A percentile compares a stretch with the other conserved stretches of the same genome.
phyloP scores from a whole-genome alignment of 371 early-diverging fungal species.

The Mucor racemosus region DNA sequence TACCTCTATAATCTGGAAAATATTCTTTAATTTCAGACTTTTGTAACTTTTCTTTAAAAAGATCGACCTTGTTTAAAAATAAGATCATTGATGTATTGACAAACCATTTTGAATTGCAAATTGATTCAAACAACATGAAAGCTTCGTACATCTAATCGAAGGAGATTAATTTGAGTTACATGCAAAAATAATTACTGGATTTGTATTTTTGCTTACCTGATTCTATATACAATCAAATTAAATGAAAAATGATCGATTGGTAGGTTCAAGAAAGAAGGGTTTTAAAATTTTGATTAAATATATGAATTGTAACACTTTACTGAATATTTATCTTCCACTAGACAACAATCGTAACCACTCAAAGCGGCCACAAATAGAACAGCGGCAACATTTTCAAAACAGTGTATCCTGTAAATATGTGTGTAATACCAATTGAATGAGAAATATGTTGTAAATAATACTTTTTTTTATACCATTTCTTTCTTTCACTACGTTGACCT shows the following conservation, averaged over 20 bases:
- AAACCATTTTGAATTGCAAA: constrained; percentile 95
- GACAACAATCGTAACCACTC: constrained; percentile 92
- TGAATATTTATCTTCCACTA: constrained; percentile 92
- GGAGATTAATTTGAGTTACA: background rate
- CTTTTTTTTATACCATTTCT: constrained; percentile 71
- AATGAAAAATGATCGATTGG: constrained; percentile 6
- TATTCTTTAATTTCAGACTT: constrained; percentile 74
- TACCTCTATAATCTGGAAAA: constrained; percentile 87
- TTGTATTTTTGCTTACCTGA: constrained; percentile 33
- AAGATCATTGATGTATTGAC: constrained; percentile 89
- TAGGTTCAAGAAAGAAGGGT: background rate
- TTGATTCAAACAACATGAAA: constrained; percentile 85
- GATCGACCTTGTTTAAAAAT: constrained; percentile 94
- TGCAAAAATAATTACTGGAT: background rate
- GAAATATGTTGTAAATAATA: background rate
- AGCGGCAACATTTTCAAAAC: constrained; percentile 93
- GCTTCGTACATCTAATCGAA: constrained; percentile 80
- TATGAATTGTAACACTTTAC: constrained; percentile 45
- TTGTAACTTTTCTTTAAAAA: constrained; percentile 84
- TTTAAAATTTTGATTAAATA: constrained; percentile 1
- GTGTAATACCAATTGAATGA: background rate
- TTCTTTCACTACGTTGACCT: constrained; percentile 91
- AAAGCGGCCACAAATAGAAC: constrained; percentile 93
- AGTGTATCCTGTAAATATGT: constrained; percentile 70
- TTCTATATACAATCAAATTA: constrained; percentile 29